Evolutionary conservation across 768 basidiomycete species (phyloP), one percentile per base, ranked within the genome.

Genomic region (Phylloporus sp.): DNA sequence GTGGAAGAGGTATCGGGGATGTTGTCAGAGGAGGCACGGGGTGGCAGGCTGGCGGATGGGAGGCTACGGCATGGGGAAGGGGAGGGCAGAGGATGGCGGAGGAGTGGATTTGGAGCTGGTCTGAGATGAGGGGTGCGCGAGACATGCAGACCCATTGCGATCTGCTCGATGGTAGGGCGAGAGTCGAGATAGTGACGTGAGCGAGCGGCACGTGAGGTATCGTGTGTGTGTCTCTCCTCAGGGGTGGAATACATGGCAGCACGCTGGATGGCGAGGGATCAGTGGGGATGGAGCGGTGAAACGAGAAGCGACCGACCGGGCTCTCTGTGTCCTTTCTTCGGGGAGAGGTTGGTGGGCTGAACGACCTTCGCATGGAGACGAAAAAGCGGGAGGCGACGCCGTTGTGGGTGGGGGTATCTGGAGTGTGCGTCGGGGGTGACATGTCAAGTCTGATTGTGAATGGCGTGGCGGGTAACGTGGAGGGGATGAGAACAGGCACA

Each of bases 131-230:
- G 86, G 1, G 86, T 88, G 29, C 82, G 79, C 6, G 86, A 87
- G 24, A 84, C 69, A 63, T 88, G 86, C 20, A 88, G 72, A 17
- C 86, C 86, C 84, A 88, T 87, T 13, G 83, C 81, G 50, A 88
- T 88, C 66, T 88, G 85, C 57, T 84, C 80, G 32, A 86, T 74
- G 38, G 80, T 82, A 2, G 85, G 85, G 14, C 76, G 79, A 23
- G 74, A 63, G 50, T 74, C 70, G 38, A 60, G 61, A 49, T 68
- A 58, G n/a, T n/a, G n/a, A 49, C 68, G 74, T 41, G 71, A 59
- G 48, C 58, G 66, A 35, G 71, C 48, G 42, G 67, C 63, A 52
- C 64, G 70, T 48, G 72, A 62, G 23, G 57, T 54, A 5, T 57
- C 49, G 49, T 57, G 39, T 20, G 63, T 37, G 48, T 56, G 56